Evolutionary conservation across 2,329 filamentous ascomycete genomes (phyloP).

Genomic region (Nemania serpens): DNA sequence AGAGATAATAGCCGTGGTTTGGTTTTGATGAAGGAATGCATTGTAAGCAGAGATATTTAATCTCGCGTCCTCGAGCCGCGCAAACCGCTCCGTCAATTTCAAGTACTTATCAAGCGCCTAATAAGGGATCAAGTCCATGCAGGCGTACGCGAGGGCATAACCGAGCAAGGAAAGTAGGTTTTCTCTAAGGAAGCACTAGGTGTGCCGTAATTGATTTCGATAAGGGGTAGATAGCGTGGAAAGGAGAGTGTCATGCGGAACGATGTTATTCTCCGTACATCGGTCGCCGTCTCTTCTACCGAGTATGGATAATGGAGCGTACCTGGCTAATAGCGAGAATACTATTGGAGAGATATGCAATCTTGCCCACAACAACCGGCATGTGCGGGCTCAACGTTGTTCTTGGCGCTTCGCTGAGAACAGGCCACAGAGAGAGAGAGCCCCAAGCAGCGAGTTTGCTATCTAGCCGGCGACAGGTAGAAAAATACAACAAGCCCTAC

Average conservation of each 20-base stretch:
- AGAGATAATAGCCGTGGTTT: neutral
- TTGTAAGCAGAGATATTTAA: neutral
- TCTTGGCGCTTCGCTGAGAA: conserved; percentile 5
- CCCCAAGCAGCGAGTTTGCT: conserved; percentile 1
- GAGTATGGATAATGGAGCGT: neutral
- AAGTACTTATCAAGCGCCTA: neutral
- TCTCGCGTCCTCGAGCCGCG: neutral
- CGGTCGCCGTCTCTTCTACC: conserved; percentile 5
- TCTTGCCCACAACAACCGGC: conserved; percentile 2
- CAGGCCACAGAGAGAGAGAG: conserved; percentile 7
- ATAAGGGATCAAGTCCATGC: conserved; percentile 3
- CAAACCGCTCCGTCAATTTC: neutral
- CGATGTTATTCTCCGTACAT: conserved; percentile 2
- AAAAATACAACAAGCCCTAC: conserved; percentile 6
- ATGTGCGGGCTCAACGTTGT: neutral
- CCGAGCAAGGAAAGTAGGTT: conserved; percentile 2
- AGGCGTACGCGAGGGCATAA: conserved; percentile 5
- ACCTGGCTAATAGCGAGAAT: conserved; percentile 1
- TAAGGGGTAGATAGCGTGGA: conserved; percentile 13
- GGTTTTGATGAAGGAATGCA: neutral
- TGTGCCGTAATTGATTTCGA: conserved; percentile 5
- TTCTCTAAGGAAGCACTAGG: neutral
- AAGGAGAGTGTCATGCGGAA: conserved; percentile 12
- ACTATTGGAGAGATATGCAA: conserved; percentile 11
- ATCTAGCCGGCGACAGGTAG: conserved; percentile 1